Base-by-base conservation (phyloP, 1,284 basidiomycete species). In the Erythrobasidium hasegawianum region DNA sequence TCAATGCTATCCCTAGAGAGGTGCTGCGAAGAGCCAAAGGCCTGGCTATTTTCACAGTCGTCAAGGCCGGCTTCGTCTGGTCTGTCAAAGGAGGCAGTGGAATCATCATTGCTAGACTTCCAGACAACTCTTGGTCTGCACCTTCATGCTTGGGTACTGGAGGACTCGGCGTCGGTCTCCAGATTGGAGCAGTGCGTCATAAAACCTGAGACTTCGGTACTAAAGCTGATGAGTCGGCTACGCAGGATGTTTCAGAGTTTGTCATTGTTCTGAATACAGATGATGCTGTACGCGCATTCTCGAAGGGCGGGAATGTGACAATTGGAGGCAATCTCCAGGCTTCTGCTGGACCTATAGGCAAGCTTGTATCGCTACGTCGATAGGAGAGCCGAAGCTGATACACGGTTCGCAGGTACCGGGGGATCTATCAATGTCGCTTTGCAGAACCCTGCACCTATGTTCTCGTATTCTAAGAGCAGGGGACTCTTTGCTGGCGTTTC, bases 131-230 rank as follows among this genome's bases (percentile, higher is more conserved):
- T 18, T 97, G 95, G 95, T 93, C 89, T 54, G 94, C 94, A 0
- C 95, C 95, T 0, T 92, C 88, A 49, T 97, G 94, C 79, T 96
- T 98, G 76, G 94, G 90, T n/a, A 97, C 94, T 0, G 94, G 90
- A 24, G 91, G 92, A 0, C 77, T 75, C 39, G 95, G 95, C 43
- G 94, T 94, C 87, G 95, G 95, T 53, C 84, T 97, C 54, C 95
- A 96, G 79, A 89, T 95, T 69, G 93, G 93, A 64, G 90, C 90
- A 2, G 71, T 72, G n/a, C 22, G 66, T 68, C 3, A 41, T 33
- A 0, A 14, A 60, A 40, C 45, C 26, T 13, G 16, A 24, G 18
- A 13, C 22, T 41, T 58, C 18, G 14, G n/a, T 58, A 20, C 13
- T 18, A 7, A 22, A 54, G 38, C 55, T 57, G 10, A 14, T 8